Base-by-base conservation (phyloP, 208 protist species). In the Acanthamoeba castellanii region DNA sequence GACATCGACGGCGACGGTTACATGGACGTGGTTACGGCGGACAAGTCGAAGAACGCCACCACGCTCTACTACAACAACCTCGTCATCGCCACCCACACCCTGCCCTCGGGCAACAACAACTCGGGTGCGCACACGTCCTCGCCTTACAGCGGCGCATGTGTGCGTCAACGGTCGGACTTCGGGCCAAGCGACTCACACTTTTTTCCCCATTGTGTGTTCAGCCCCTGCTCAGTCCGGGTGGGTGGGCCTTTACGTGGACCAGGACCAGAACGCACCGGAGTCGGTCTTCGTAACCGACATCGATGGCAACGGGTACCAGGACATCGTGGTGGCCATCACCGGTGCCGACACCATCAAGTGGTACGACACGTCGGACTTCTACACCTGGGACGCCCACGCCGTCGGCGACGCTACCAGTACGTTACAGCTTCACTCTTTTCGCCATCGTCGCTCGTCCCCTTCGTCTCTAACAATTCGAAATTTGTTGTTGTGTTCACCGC, bases 101-200 rank as follows among this genome's bases (percentile, higher is more conserved):
- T 84, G 22, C 74, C 74, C 32, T 37, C 74, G 22, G 45, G 42
- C 74, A 84, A 84, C 45, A 84, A 84, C 74, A 84, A 84, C 74
- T 84, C 74, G 7, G 74, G 74, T 84, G 8, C 66, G 11, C 27
- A 3, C 70, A 1, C 34, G 0, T 37, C 18, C 74, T 16, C 25
- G 66, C 16, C 18, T 4, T 25, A 34, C 64, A 25, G 20, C n/a
- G 8, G n/a, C 66, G 66, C 5, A 30, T 34, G 25, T 11, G 66
- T 22, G 13, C 20, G 13, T 61, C 55, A 61, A 57, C 16, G 52
- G 52, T 57, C 18, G 11, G 52, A 57, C 52, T 42, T 42, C 6
- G 37, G 37, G 37, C 37, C 37, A 42, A 42, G 37, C 37, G 13
- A 20, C 72, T 81, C 18, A 81, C 6, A 9, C 14, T 37, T 22